Percentiles rank a stretch among this genome's conserved stretches.
phyloP scores from a whole-genome alignment of 1,139 yeast species.

The Kodamaea suecica region DNA sequence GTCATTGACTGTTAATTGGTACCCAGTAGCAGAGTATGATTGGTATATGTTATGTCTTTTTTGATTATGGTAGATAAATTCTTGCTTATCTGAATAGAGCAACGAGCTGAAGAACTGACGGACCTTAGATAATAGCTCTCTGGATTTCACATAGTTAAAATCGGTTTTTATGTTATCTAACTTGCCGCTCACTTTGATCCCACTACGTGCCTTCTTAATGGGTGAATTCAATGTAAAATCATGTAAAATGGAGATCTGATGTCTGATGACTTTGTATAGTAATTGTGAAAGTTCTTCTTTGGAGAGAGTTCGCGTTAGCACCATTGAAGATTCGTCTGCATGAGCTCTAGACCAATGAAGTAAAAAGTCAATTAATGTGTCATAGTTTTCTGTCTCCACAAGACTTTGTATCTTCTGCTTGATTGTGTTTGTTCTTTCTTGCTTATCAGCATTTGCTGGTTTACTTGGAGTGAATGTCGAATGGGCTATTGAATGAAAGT shows the following conservation, averaged over 20 bases:
- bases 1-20: constrained; percentile 26
- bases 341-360: constrained; percentile 16
- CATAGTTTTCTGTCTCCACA: constrained; percentile 18
- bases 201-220: constrained; percentile 9
- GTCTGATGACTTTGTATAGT: constrained; percentile 22
- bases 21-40: constrained; percentile 20
- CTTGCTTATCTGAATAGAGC: constrained; percentile 19
- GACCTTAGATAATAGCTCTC: constrained; percentile 19
- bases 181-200: constrained; percentile 11
- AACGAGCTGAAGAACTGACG: constrained; percentile 29
- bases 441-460: not conserved
- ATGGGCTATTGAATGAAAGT: constrained; percentile 8
- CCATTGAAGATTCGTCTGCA: constrained; percentile 7
- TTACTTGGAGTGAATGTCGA: constrained; percentile 7
- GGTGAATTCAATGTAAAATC: constrained; percentile 11
- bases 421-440: constrained; percentile 4
- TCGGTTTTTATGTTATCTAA: constrained; percentile 7
- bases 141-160: constrained; percentile 10
- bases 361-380: constrained; percentile 21
- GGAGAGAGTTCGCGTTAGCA: constrained; percentile 15
- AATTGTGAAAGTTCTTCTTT: constrained; percentile 25
- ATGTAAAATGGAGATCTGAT: constrained; percentile 18
- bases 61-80: constrained; percentile 21
- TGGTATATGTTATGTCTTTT: constrained; percentile 21
- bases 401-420: constrained; percentile 18